Evolutionary conservation across 2,329 filamentous ascomycete genomes (phyloP).

Genomic region (Neonectria magnoliae): DNA sequence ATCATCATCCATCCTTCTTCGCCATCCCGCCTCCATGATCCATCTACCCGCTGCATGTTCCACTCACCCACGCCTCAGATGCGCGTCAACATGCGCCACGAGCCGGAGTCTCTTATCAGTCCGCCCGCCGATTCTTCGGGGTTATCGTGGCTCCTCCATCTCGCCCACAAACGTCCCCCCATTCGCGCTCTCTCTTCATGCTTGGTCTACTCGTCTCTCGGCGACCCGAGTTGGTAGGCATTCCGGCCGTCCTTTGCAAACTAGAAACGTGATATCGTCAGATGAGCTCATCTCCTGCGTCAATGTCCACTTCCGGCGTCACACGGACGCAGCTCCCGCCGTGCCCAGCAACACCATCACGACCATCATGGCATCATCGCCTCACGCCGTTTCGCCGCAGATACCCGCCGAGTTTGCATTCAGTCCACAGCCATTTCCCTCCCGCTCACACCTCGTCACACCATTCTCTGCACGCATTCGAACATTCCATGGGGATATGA

Average conservation of each 20-base stretch:
- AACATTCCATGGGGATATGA: conserved; percentile 26
- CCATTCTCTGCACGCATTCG: conserved; percentile 27
- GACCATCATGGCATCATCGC: conserved; percentile 22
- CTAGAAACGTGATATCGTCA: conserved; percentile 12
- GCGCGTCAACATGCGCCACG: background rate
- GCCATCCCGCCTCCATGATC: background rate
- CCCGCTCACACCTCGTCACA: conserved; percentile 22
- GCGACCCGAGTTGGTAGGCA: conserved; percentile 1
- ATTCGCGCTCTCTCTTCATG: background rate
- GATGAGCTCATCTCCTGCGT: conserved; percentile 7
- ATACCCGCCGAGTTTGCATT: conserved; percentile 2
- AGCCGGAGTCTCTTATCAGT: background rate
- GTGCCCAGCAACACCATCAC: background rate
- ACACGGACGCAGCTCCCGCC: conserved; percentile 4
- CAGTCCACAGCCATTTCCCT: background rate
- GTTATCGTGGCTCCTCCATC: background rate
- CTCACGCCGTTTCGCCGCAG: conserved; percentile 5
- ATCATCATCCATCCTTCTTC: background rate
- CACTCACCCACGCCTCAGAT: background rate
- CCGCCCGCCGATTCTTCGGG: background rate
- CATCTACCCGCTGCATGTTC: conserved; percentile 9
- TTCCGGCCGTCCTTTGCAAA: background rate
- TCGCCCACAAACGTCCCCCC: background rate
- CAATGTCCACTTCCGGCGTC: conserved; percentile 1
- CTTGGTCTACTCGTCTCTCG: background rate